These are phyloP conservation scores for Basipetospora chlamydospora DNA, from an alignment of 2,329 filamentous ascomycete genomes.

Conservation along the genomic window DNA sequence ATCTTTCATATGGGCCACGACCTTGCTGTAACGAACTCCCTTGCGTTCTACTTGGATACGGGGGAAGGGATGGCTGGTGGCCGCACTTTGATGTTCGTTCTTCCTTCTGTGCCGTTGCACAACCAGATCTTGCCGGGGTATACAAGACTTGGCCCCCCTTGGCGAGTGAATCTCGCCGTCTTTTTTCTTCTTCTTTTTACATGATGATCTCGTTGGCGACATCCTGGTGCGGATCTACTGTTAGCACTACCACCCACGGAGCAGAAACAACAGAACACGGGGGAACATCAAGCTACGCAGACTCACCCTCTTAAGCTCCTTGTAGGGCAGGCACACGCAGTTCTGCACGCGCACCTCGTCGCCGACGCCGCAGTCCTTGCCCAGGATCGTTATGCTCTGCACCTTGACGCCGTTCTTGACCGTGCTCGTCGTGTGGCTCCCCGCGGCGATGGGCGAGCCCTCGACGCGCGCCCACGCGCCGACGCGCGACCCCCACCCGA, in stretches of 20 bases:
- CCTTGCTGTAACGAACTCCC: too few relatives aligned
- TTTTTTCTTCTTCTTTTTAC: too few relatives aligned
- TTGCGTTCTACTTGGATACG: too few relatives aligned
- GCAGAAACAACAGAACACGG: constrained; percentile 21
- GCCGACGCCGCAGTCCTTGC: constrained; percentile 87
- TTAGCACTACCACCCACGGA: constrained; percentile 12
- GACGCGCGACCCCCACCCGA: constrained; percentile 91
- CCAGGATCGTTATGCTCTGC: constrained; percentile 92
- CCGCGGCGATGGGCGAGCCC: constrained; percentile 76
- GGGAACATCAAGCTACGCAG: constrained; percentile 23
- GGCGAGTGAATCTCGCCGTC: too few relatives aligned
- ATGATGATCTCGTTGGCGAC: constrained; percentile 84
- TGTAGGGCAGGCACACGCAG: constrained; percentile 93
- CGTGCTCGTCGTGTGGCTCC: constrained; percentile 83
- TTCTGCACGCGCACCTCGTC: constrained; percentile 96
- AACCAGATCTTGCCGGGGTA: too few relatives aligned
- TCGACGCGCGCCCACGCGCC: constrained; percentile 98
- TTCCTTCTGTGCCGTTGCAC: too few relatives aligned
- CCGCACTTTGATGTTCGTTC: too few relatives aligned
- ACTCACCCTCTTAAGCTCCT: constrained; percentile 71
- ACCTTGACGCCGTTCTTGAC: constrained; percentile 98
- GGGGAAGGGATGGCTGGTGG: too few relatives aligned
- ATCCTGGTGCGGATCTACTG: constrained; percentile 39
- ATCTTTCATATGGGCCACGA: too few relatives aligned
- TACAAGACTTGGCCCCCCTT: too few relatives aligned